Evolutionary conservation across 768 basidiomycete species (phyloP), one percentile per base, ranked within the genome.

Genomic region (Saitozyma podzolica): DNA sequence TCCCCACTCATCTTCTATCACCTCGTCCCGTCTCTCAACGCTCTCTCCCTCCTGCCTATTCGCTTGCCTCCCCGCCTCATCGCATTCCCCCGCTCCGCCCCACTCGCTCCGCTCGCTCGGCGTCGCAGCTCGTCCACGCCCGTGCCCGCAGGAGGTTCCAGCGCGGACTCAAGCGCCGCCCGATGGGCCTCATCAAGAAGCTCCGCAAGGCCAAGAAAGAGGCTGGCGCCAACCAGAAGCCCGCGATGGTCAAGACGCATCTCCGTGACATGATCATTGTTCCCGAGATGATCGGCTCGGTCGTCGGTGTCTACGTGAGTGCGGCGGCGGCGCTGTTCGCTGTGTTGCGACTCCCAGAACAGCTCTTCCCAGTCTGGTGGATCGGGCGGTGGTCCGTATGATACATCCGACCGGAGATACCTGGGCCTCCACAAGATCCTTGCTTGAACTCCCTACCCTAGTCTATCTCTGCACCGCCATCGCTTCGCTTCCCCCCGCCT

Each of bases 221-320:
- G 82, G 92, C 93, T n/a, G 90, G 87, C 61, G 91, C 95, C 72
- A 96, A 97, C 83, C 94, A 98, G 84, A 98, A 99, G 85, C 96
- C 96, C 63, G 86, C 92, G 56, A 90, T 93, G 73, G 95, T 99
- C 78, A 99, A 98, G 86, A 99, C 96, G 61, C 96, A 99, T 83
- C 85, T 99, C 74, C 92, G 96, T 77, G 89, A 98, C 83, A 98
- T 99, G 96, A 95, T 98, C 82, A 89, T 99, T 82, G 96, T 99
- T 63, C 96, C 96, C 54, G 96, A 99, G 85, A 98, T 99, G 96
- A 97, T 99, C 82, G 96, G 96, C 65, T 89, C 87, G 76, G 91
- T 98, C 70, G 88, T 97, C 67, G 96, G 96, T 66, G 95, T 98
- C 80, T 98, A 99, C 88, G 76, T 78, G 71, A 65, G 76, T 76